These are phyloP conservation scores for Candida freyschussii DNA, from an alignment of 1,139 yeast genomes.

Conservation along the genomic window DNA sequence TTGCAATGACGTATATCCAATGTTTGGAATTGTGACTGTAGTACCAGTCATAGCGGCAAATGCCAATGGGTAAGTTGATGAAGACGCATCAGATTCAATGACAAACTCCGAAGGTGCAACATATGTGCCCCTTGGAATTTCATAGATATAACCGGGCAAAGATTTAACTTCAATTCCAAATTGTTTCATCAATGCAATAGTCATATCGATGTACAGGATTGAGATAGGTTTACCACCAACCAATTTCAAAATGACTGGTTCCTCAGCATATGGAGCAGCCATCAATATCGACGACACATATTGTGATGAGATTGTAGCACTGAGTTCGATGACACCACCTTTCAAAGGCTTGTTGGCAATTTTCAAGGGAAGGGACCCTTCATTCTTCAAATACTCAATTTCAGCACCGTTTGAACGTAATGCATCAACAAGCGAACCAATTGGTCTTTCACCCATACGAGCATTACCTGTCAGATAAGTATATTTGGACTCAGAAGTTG, in stretches of 20 bases:
- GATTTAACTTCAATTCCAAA: conserved; percentile 84
- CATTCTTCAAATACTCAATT: conserved; percentile 63
- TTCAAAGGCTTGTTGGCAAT: conserved; percentile 69
- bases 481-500: conserved; percentile 36
- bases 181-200: conserved; percentile 88
- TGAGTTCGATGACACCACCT: conserved; percentile 91
- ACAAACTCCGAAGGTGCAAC: conserved; percentile 78
- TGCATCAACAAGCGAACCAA: conserved; percentile 94
- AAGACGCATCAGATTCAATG: conserved; percentile 96
- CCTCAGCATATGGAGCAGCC: conserved; percentile 95
- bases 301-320: conserved; percentile 96
- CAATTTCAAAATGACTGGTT: conserved; percentile 80
- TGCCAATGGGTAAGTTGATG: conserved; percentile 96
- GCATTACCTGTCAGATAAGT: conserved; percentile 87
- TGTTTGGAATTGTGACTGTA: conserved; percentile 87
- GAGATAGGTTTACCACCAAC: conserved; percentile 98
- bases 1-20: conserved; percentile 87
- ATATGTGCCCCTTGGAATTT: conserved; percentile 81
- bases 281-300: conserved; percentile 93
- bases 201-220: conserved; percentile 94
- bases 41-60: conserved; percentile 98
- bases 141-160: conserved; percentile 77
- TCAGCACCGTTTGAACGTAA: conserved; percentile 72
- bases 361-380: conserved; percentile 84
- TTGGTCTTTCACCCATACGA: conserved; percentile 97